A percentile compares a stretch with the other conserved stretches of the same genome.
Conservation (phyloP, 768 basidiomycete species). For the Rhodosporidiobolus sp. region DNA sequence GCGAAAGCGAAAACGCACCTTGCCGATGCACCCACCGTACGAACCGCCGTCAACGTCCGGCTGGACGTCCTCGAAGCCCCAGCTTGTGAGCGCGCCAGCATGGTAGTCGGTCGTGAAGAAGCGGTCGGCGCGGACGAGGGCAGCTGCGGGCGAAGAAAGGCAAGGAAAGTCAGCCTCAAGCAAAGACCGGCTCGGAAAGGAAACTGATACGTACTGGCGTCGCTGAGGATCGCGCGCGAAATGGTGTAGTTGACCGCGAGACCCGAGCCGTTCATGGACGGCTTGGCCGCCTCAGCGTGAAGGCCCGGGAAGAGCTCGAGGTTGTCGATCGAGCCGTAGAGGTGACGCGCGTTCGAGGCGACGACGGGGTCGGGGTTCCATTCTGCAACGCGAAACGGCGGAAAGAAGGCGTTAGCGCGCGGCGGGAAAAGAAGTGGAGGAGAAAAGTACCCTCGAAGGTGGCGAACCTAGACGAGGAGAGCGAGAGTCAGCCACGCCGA, state of each 20-base stretch:
- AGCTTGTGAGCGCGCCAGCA: conserved; percentile 71
- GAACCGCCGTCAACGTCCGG: conserved; percentile 20
- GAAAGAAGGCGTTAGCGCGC: neutral
- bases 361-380: conserved; percentile 49
- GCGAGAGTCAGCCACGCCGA: conserved; percentile 45
- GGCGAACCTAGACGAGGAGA: no score
- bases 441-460: conserved; percentile 1
- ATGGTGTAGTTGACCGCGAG: conserved; percentile 45
- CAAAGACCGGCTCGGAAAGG: neutral
- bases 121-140: conserved; percentile 57
- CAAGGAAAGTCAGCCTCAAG: neutral
- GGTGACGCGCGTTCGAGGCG: conserved; percentile 54
- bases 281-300: conserved; percentile 66
- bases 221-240: conserved; percentile 59
- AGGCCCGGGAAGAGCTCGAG: conserved; percentile 64
- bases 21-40: conserved; percentile 29
- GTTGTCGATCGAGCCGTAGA: conserved; percentile 74
- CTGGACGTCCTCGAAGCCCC: conserved; percentile 53
- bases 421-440: neutral
- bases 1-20: conserved; percentile 51
- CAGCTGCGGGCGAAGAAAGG: conserved; percentile 43
- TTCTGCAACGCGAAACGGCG: conserved; percentile 39
- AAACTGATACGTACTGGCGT: conserved; percentile 28
- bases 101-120: conserved; percentile 53
- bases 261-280: conserved; percentile 66